Base-by-base conservation (phyloP, 1,284 basidiomycete genomes). In the Lentinula novae-zelandiae region DNA sequence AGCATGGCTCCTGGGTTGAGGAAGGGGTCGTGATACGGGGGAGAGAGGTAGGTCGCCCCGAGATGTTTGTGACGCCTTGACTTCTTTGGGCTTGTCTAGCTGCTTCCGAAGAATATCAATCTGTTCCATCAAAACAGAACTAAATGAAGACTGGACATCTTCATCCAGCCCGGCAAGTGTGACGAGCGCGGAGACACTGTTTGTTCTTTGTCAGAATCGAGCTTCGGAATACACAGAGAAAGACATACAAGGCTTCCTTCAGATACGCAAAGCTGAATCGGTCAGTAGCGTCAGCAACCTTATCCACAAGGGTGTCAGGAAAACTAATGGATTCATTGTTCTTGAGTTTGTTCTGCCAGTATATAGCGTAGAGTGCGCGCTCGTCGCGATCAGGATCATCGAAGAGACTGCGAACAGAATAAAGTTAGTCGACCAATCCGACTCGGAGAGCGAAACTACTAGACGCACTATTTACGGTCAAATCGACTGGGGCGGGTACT, bases 231-330 rank as follows among this genome's bases (percentile, higher is more conserved):
- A 5, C 27, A 17, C 15, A 22, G 34, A 49, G n/a, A 34, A 3
- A 22, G 31, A 82, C 89, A 66, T 69, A 92, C 90, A 93, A 93
- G 4, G 83, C 88, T 73, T 93, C 91, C 69, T 93, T 93, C 66
- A 93, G 78, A 70, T 92, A 92, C 0, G 91, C 90, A 69, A 92
- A 93, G 64, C 86, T 90, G 74, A 93, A 93, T 34, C 78, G 76
- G 22, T 79, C 73, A 0, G 90, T 93, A 60, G 73, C 64, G 13
- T 79, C 73, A 1, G 86, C 88, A 22, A 90, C 74, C 62, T 86
- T 81, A 27, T 81, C 71, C 5, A 87, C 76, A 34, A 93, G 77
- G 13, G 73, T 65, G 63, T 91, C 84, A 0, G 91, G 83, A 75
- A 90, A 92, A 0, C 76, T 72, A 63, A 93, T 79, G 15, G 79